These are phyloP conservation scores for Boletellus ananiceps DNA, from an alignment of 768 basidiomycete species.

Conservation along the genomic window DNA sequence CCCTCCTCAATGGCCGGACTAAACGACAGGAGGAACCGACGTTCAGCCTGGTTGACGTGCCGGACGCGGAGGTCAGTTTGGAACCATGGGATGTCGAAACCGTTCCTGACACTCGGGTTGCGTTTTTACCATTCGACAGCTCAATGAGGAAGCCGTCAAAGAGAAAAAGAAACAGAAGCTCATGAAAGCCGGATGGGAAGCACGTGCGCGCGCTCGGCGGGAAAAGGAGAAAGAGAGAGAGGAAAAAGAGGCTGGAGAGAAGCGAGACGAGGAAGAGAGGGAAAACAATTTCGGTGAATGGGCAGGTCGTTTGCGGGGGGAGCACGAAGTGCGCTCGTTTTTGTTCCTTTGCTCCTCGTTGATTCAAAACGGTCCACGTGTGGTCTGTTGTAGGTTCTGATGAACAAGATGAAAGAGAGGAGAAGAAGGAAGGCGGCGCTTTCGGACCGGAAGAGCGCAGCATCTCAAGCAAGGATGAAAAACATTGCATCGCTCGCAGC, in stretches of 20 bases:
- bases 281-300: conserved; percentile 67
- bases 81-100: not conserved
- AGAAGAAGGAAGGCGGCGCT: conserved; percentile 75
- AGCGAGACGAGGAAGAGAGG: conserved; percentile 69
- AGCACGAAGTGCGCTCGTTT: conserved; percentile 65
- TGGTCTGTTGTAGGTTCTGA: conserved; percentile 50
- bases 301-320: conserved; percentile 63
- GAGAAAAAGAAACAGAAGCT: conserved; percentile 94
- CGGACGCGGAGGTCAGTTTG: conserved; percentile 71
- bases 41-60: conserved; percentile 88
- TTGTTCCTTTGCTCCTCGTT: not conserved
- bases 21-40: conserved; percentile 65
- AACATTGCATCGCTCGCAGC: conserved; percentile 88
- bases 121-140: conserved; percentile 34
- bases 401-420: conserved; percentile 82
- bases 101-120: not conserved
- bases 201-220: conserved; percentile 72
- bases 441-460: conserved; percentile 89
- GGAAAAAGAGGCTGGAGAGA: conserved; percentile 55
- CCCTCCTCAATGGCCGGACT: not conserved
- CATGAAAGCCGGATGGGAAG: conserved; percentile 91
- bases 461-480: conserved; percentile 94
- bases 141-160: conserved; percentile 86
- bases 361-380: no score
- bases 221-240: conserved; percentile 87